Evolutionary conservation across 164 flowering plant genomes (phyloP).

Genomic region (Umbilicus rupestris): DNA sequence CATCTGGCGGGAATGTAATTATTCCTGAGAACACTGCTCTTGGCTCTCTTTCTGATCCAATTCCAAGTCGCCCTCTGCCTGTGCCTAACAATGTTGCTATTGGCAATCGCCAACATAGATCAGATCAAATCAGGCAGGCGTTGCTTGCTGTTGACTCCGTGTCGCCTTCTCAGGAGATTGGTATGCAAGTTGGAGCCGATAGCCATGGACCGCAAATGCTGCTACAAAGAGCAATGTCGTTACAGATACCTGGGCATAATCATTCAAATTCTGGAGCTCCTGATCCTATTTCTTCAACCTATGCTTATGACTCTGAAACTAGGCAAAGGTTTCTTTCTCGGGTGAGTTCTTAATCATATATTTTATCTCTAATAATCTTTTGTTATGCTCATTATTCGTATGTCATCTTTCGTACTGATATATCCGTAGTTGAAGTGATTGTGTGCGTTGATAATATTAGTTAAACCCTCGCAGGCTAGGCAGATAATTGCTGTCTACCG

Average conservation of each 20-base stretch:
- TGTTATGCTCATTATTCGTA: neutral
- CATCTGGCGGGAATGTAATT: neutral
- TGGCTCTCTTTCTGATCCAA: neutral
- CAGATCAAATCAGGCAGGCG: conserved; percentile 2
- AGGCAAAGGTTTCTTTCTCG: neutral
- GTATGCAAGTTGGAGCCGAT: neutral
- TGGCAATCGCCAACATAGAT: neutral
- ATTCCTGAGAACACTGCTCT: neutral
- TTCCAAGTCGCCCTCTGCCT: neutral
- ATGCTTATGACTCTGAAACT: neutral
- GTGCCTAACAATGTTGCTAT: neutral
- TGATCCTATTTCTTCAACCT: neutral
- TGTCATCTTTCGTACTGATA: neutral
- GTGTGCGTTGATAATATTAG: neutral
- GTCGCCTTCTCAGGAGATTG: neutral
- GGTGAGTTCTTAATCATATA: neutral
- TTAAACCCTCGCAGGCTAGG: neutral
- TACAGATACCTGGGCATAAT: neutral
- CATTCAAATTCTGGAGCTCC: conserved; percentile 1
- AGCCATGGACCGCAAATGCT: neutral
- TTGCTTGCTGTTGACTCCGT: neutral
- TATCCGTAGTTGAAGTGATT: neutral
- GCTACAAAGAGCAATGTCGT: neutral
- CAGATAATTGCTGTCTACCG: neutral
- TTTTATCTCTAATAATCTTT: neutral